These are phyloP conservation scores for Raffaelea albimanens DNA, from an alignment of 2,329 filamentous ascomycete species.

Conservation along the genomic window DNA sequence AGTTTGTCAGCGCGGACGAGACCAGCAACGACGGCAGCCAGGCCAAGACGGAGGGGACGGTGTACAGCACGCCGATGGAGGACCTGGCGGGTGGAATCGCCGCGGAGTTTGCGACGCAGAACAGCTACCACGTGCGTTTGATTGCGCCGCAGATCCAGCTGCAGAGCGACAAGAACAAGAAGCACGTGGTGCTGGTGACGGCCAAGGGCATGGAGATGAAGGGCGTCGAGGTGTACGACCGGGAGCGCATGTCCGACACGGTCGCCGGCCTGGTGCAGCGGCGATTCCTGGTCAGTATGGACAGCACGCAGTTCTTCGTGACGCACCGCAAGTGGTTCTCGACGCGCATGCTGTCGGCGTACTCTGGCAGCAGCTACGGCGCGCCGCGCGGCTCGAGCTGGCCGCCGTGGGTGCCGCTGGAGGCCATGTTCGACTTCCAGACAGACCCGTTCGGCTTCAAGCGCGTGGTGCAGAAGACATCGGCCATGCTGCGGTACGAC, in stretches of 20 bases:
- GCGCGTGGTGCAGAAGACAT: slow-evolving; percentile 92
- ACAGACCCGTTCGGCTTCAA: slow-evolving; percentile 96
- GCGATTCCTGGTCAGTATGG: slow-evolving; percentile 89
- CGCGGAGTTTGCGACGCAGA: slow-evolving; percentile 80
- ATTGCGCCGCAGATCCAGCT: slow-evolving; percentile 97
- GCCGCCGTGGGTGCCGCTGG: slow-evolving; percentile 97
- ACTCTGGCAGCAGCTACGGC: slow-evolving; percentile 89
- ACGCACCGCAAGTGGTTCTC: slow-evolving; percentile 87
- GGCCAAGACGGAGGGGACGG: slow-evolving; percentile 10
- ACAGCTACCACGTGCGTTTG: slow-evolving; percentile 86
- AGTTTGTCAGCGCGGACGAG: slow-evolving; percentile 65
- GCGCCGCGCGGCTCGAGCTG: slow-evolving; percentile 75
- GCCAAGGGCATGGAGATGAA: slow-evolving; percentile 98
- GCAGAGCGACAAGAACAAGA: slow-evolving; percentile 95
- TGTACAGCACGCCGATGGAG: slow-evolving; percentile 37
- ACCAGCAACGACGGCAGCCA: slow-evolving; percentile 22
- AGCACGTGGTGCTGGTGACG: slow-evolving; percentile 91
- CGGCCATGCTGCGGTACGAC: slow-evolving; percentile 86
- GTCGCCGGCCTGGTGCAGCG: slow-evolving; percentile 94
- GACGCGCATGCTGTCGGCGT: slow-evolving; percentile 78
- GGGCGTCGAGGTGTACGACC: slow-evolving; percentile 96
- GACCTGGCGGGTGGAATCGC: slow-evolving; percentile 69
- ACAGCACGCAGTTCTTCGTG: slow-evolving; percentile 96
- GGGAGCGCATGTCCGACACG: slow-evolving; percentile 79
- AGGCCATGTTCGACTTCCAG: slow-evolving; percentile 96